phyloP scores from a whole-genome alignment of 768 basidiomycete species.

The Pisolithus orientalis region DNA sequence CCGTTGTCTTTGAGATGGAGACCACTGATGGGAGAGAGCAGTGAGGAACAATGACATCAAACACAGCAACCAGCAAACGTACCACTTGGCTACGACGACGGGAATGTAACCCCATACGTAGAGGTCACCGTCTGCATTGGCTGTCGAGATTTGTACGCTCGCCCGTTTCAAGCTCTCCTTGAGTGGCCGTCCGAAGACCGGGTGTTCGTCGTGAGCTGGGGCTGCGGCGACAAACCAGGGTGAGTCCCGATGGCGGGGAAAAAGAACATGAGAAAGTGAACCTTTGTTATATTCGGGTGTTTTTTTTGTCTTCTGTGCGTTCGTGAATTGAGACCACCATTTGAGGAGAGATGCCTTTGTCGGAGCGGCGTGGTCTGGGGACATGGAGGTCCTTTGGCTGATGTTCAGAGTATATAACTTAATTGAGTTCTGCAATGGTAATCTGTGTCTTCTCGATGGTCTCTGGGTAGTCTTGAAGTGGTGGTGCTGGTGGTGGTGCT shows the following conservation, averaged over 20 bases:
- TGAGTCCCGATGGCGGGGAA: neutral
- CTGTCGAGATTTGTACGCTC: slow-evolving; percentile 89
- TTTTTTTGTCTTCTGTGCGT: slow-evolving; percentile 57
- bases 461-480: no score
- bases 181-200: slow-evolving; percentile 83
- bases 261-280: slow-evolving; percentile 17
- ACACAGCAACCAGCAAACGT: slow-evolving; percentile 22
- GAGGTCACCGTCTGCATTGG: slow-evolving; percentile 72
- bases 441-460: neutral
- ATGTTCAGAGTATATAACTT: neutral
- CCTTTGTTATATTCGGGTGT: slow-evolving; percentile 40
- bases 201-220: slow-evolving; percentile 32
- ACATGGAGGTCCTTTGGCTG: slow-evolving; percentile 10
- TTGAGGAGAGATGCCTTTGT: slow-evolving; percentile 61
- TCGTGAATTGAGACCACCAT: slow-evolving; percentile 78
- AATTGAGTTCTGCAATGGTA: neutral
- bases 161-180: slow-evolving; percentile 81
- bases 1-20: slow-evolving; percentile 93
- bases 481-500: no score
- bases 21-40: slow-evolving; percentile 45
- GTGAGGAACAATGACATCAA: neutral
- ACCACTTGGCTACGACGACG: slow-evolving; percentile 97
- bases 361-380: slow-evolving; percentile 31
- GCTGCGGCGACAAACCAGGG: slow-evolving; percentile 7
- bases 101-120: slow-evolving; percentile 95